phyloP scores from a whole-genome alignment of 2,329 filamentous ascomycete species.

The Fusarium graminum region DNA sequence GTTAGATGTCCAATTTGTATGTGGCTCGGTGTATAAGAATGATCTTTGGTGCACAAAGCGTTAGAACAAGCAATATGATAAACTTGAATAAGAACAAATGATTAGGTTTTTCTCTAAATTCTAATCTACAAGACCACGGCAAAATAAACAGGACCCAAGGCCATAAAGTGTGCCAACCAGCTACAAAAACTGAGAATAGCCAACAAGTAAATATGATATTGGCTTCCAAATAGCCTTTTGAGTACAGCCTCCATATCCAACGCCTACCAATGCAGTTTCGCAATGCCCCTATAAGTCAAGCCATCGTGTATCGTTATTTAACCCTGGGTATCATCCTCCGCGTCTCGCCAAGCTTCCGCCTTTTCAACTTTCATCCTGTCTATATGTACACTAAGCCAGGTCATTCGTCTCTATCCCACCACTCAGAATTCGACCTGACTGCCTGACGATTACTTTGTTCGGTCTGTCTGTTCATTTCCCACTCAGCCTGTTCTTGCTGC shows the following conservation, averaged over 20 bases:
- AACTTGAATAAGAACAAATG: too few relatives aligned
- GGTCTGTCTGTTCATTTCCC: conserved; percentile 44
- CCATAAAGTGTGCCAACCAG: too few relatives aligned
- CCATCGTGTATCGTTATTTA: conserved; percentile 16
- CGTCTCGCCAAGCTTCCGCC: neutral
- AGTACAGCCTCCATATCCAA: conserved; percentile 25
- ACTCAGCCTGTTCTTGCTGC: conserved; percentile 60
- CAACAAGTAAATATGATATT: too few relatives aligned
- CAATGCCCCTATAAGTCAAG: conserved; percentile 7
- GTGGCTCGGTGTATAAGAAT: conserved; percentile 6
- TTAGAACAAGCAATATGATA: too few relatives aligned
- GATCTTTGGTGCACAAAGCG: too few relatives aligned
- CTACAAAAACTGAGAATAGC: too few relatives aligned
- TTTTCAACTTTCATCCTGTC: neutral
- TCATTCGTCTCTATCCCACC: conserved; percentile 51
- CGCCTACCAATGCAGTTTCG: conserved; percentile 36
- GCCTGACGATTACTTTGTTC: conserved; percentile 8
- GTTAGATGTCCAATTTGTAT: neutral
- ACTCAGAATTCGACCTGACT: conserved; percentile 42
- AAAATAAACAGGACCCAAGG: too few relatives aligned
- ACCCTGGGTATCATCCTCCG: conserved; percentile 41
- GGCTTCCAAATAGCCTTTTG: neutral
- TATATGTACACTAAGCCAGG: neutral
- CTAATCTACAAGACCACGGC: too few relatives aligned
- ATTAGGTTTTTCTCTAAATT: too few relatives aligned